Evolutionary conservation across 768 basidiomycete species (phyloP).

Genomic region (Boletus insuetus): DNA sequence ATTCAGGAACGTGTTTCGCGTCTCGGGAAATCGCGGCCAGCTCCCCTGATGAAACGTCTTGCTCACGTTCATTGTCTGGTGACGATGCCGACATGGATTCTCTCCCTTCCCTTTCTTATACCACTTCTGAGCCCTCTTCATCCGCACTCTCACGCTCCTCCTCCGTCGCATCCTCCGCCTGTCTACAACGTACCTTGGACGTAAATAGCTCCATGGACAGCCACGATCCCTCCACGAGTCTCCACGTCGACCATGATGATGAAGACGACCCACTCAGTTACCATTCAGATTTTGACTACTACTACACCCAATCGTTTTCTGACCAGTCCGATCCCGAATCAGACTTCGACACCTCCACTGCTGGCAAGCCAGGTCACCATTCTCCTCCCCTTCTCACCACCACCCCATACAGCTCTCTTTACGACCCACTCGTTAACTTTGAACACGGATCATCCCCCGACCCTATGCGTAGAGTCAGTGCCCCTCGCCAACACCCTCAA

Average conservation of each 20-base stretch:
- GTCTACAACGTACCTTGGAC: constrained; percentile 13
- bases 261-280: constrained; percentile 34
- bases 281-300: constrained; percentile 38
- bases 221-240: constrained; percentile 5
- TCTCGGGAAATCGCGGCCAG: constrained; percentile 6
- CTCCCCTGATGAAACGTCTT: constrained; percentile 22
- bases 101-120: constrained; percentile 34
- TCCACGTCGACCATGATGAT: constrained; percentile 11
- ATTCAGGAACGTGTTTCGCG: constrained; percentile 4
- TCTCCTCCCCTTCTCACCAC: constrained; percentile 9
- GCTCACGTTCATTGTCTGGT: constrained; percentile 19
- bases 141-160: constrained; percentile 43
- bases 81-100: constrained; percentile 32
- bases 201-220: constrained; percentile 18
- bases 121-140: constrained; percentile 32
- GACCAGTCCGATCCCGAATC: constrained; percentile 32
- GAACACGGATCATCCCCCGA: constrained; percentile 47
- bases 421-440: constrained; percentile 26
- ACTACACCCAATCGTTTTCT: constrained; percentile 32
- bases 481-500: neutral
- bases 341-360: constrained; percentile 12
- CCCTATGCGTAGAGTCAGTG: constrained; percentile 19
- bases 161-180: constrained; percentile 38
- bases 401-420: constrained; percentile 23
- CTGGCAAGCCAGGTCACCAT: neutral